Percentiles rank a stretch among this genome's conserved stretches.
Evolutionary conservation across 441 rosid genomes (phyloP).

Genomic region (Eruca vesicaria): DNA sequence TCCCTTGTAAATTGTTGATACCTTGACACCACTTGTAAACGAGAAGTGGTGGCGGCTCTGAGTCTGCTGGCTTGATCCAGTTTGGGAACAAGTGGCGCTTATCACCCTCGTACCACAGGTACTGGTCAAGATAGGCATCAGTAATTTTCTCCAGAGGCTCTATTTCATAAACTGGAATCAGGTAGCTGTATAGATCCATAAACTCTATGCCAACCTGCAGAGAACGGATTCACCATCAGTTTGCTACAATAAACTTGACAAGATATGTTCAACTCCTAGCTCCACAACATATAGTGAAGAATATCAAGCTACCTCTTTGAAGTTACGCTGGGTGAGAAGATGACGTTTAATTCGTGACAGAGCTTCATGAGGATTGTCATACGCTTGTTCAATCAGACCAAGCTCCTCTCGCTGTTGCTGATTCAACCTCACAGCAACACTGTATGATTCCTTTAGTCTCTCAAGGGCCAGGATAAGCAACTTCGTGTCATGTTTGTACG

Average conservation of each 20-base stretch:
- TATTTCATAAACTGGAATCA: constrained; percentile 98
- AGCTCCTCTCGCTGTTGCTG: constrained; percentile 97
- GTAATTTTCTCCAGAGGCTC: constrained; percentile 98
- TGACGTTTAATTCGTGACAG: constrained; percentile 95
- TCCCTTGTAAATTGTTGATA: constrained; percentile 88
- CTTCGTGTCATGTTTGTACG: background rate
- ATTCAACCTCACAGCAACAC: constrained; percentile 98
- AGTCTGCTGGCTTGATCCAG: constrained; percentile 99
- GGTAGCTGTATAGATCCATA: constrained; percentile 93
- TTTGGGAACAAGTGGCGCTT: constrained; percentile 98
- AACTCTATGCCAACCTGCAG: constrained; percentile 97
- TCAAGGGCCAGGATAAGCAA: constrained; percentile 95
- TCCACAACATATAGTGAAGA: background rate
- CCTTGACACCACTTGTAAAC: constrained; percentile 99
- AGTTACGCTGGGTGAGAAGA: constrained; percentile 30
- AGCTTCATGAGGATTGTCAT: constrained; percentile 99
- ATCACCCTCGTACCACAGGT: constrained; percentile 98
- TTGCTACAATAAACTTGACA: background rate
- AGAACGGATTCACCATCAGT: constrained; percentile 10
- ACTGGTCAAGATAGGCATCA: constrained; percentile 98
- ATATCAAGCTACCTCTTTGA: background rate
- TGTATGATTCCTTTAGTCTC: constrained; percentile 95
- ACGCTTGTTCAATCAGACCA: constrained; percentile 99
- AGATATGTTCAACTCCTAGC: background rate
- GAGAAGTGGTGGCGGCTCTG: constrained; percentile 97